Evolutionary conservation across 2,329 filamentous ascomycete genomes (phyloP), one percentile per base, ranked within the genome.

Genomic region (Fusarium mexicanum): DNA sequence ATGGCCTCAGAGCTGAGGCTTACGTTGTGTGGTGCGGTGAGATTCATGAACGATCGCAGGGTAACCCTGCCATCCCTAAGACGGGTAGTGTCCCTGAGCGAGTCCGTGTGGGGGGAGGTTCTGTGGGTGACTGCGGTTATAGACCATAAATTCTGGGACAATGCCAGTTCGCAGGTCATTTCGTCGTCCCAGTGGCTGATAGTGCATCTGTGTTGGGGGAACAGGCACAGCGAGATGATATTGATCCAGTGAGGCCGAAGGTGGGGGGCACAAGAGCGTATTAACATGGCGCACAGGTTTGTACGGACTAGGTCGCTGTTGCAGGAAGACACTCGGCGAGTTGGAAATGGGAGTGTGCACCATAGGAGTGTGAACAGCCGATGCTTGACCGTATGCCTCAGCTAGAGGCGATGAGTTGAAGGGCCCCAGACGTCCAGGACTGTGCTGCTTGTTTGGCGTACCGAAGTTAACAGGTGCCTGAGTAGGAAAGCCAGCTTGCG

Each of bases 271-370:
- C 37, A 98, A 87, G n/a, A 98, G 89, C 2, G 94, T 97, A 76
- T 96, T 95, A 67, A 98, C 94, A 69, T 94, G 90, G 61, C 95
- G 93, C 44, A 98, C 92, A 3, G 96, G 96, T 73, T 94, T 93
- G 83, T 98, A 98, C 7, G 96, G 96, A 63, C 96, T 98, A 72
- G 93, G 92, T 64, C 96, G 90, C 80, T 98, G 94, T 79, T 94
- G 93, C 43, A 98, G 87, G 83, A 97, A 97, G 78, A 94, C 90
- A 17, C 93, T 95, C 2, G 96, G 96, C 38, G 96, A 98, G 73
- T 96, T 89, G 38, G 93, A 92, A 50, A 91, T 90, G 11, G 92
- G 91, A 14, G 91, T 90, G 55, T 91, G 88, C 8, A 76, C 76
- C 44, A 83, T 79, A 5, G 92, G 91, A 14, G 91, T 90, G 60